phyloP scores from a whole-genome alignment of 2,329 filamentous ascomycete genomes.

The Claviceps maximensis region DNA sequence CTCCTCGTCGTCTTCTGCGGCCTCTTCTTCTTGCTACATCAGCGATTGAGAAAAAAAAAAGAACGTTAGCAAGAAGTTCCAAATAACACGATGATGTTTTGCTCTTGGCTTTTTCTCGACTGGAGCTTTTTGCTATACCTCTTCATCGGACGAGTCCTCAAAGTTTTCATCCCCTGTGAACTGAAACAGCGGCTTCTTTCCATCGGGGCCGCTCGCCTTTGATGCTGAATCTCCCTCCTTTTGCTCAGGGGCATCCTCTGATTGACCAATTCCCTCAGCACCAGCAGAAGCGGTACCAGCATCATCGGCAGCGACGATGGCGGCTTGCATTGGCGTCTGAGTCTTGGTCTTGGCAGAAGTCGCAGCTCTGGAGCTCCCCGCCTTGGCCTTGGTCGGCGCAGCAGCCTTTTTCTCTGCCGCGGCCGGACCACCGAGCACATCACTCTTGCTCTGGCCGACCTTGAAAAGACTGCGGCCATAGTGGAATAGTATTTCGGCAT shows the following conservation, averaged over 20 bases:
- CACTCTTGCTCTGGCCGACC: conserved; percentile 85
- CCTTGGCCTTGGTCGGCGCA: conserved; percentile 19
- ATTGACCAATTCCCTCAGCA: too few relatives aligned
- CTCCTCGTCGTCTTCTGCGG: conserved; percentile 25
- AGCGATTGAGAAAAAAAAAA: not conserved
- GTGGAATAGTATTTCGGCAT: conserved; percentile 85
- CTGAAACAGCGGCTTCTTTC: conserved; percentile 72
- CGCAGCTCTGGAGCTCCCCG: conserved; percentile 21
- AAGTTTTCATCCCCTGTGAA: conserved; percentile 93
- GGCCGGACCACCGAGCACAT: conserved; percentile 78
- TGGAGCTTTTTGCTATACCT: conserved; percentile 27
- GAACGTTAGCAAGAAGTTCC: not conserved
- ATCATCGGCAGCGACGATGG: conserved; percentile 26
- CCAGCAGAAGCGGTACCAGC: conserved; percentile 14
- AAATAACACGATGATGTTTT: not conserved
- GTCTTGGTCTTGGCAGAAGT: conserved; percentile 27
- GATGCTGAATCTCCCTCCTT: conserved; percentile 21
- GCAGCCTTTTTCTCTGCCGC: conserved; percentile 37
- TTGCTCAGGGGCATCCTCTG: conserved; percentile 24
- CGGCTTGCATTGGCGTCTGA: conserved; percentile 33
- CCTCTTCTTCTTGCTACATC: conserved; percentile 25
- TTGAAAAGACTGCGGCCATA: conserved; percentile 92
- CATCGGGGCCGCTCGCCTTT: conserved; percentile 20
- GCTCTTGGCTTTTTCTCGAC: not conserved
- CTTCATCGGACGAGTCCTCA: conserved; percentile 67